Evolutionary conservation across 2,329 filamentous ascomycete species (phyloP).

Genomic region (Scytalidium lignicola): DNA sequence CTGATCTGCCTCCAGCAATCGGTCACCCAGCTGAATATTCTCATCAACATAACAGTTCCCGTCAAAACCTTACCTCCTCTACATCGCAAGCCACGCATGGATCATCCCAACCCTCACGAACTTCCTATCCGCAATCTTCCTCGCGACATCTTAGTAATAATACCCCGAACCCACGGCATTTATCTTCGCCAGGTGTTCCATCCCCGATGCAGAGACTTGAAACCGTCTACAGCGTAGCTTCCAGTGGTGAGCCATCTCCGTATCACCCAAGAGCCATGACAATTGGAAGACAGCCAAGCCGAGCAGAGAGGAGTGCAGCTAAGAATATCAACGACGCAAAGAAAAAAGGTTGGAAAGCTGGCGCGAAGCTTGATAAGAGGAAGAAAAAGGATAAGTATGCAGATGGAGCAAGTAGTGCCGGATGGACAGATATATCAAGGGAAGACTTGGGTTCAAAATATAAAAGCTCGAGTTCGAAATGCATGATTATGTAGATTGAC

Average conservation of each 20-base stretch:
- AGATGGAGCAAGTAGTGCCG: slow-evolving; percentile 40
- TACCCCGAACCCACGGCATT: slow-evolving; percentile 7
- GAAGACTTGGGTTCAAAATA: slow-evolving; percentile 19
- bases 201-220: slow-evolving; percentile 51
- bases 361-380: slow-evolving; percentile 30
- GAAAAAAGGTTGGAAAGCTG: slow-evolving; percentile 47
- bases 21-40: neutral
- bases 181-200: slow-evolving; percentile 17
- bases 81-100: neutral
- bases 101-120: neutral
- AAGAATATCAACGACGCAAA: slow-evolving; percentile 59
- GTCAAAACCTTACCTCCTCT: neutral
- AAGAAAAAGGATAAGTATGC: slow-evolving; percentile 36
- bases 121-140: neutral
- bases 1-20: neutral
- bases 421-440: slow-evolving; percentile 46
- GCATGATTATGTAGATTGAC: slow-evolving; percentile 44
- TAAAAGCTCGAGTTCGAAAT: slow-evolving; percentile 39
- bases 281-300: slow-evolving; percentile 36
- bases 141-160: neutral
- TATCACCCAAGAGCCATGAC: slow-evolving; percentile 14
- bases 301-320: slow-evolving; percentile 54
- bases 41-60: neutral
- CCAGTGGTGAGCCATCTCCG: slow-evolving; percentile 18
- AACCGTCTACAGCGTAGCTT: slow-evolving; percentile 43